Evolutionary conservation across 2,329 filamentous ascomycete species (phyloP), one percentile per base, ranked within the genome.

Genomic region (Aspergillus alliaceus): DNA sequence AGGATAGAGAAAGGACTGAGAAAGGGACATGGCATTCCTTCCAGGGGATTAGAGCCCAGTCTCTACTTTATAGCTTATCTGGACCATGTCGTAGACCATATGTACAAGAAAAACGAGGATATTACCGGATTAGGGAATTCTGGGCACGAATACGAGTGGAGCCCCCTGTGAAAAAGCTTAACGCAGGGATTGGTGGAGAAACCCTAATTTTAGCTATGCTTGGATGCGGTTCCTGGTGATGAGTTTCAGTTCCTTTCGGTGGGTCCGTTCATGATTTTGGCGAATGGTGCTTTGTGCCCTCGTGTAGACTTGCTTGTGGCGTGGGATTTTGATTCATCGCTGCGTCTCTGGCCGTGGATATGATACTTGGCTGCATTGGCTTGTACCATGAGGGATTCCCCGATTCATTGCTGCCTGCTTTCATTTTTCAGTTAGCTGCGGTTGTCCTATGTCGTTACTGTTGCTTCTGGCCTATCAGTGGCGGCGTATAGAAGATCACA

Each of bases 111-210:
- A 32, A 29, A n/a, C 31, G 32, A 37, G 12, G 24, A 47, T 31
- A 57, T 63, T 64, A 49, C 67, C 59, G 12, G 2, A 64, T 65
- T 56, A 27, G 66, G 64, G 25, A 69, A 67, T 62, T 47, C 55
- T 12, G n/a, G 58, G 24, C 67, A 66, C 69, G 68, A 71, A 65
- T 69, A 71, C 67, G 68, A 52, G 59, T 57, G 62, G 60, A 51
- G 40, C 55, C 8, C 4, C 24, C 24, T n/a, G n/a, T n/a, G 2
- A 14, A 27, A 59, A 53, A 58, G 55, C 56, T 58, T 60, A 46
- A 35, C 47, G 15, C 20, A 44, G 40, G 22, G 40, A 25, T 42
- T 11, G 34, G 49, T 18, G n/a, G 35, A 40, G 34, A 39, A 31
- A n/a, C 27, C 29, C 51, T 53, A 53, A 53, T 25, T 53, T 46